These are phyloP conservation scores for Linaria vulgaris DNA, from an alignment of 257 asterid species.

Conservation along the genomic window DNA sequence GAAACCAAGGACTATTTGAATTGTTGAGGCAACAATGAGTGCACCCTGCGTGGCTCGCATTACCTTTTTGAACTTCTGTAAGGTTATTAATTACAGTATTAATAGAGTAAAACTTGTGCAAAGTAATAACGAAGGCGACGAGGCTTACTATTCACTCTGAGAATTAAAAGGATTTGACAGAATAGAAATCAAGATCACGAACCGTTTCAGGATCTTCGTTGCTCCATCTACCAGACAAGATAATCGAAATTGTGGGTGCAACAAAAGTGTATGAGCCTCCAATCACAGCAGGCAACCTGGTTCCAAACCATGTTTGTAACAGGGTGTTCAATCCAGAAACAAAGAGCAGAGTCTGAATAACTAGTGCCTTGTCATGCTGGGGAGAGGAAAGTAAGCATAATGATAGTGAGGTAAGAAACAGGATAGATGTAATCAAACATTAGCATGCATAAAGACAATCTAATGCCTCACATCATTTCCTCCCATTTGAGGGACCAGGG, in stretches of 20 bases:
- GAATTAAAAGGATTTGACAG: not conserved
- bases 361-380: conserved; percentile 93
- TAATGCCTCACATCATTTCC: conserved; percentile 81
- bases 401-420: no score
- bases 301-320: conserved; percentile 80
- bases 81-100: conserved; percentile 5
- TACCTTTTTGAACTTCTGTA: conserved; percentile 53
- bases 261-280: conserved; percentile 95
- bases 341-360: conserved; percentile 81
- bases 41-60: conserved; percentile 96
- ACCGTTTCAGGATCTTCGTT: conserved; percentile 83
- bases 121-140: no score
- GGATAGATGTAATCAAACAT: not conserved
- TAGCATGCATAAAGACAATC: conserved; percentile 6
- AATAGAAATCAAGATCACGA: conserved; percentile 30
- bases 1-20: conserved; percentile 83
- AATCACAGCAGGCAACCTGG: conserved; percentile 87
- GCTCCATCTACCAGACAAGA: conserved; percentile 90
- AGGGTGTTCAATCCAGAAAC: conserved; percentile 89
- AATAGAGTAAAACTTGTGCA: not conserved
- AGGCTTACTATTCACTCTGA: conserved; percentile 4
- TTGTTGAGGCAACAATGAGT: conserved; percentile 71
- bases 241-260: conserved; percentile 88
- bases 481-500: conserved; percentile 98
- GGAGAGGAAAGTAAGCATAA: not conserved